phyloP scores from a whole-genome alignment of 148 eudicot genomes.

The Amaranthus cruentus region DNA sequence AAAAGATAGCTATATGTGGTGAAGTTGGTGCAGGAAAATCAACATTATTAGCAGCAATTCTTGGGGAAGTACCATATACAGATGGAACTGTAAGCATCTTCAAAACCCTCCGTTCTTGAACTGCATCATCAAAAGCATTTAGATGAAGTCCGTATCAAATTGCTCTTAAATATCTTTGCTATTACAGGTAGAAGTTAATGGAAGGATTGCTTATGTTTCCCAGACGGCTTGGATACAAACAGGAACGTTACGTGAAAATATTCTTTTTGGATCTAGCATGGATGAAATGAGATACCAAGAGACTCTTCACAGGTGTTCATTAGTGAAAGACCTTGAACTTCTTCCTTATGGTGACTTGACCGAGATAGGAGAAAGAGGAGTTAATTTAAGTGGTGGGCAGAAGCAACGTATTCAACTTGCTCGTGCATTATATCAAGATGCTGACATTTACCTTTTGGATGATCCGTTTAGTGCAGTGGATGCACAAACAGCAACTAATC shows the following conservation, averaged over 20 bases:
- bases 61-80: conserved; percentile 65
- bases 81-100: conserved; percentile 54
- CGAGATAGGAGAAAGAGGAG: conserved; percentile 95
- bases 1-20: conserved; percentile 71
- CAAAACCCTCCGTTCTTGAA: background rate
- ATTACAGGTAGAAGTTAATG: conserved; percentile 61
- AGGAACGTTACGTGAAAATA: conserved; percentile 74
- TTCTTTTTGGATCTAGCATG: conserved; percentile 70
- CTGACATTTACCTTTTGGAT: conserved; percentile 85
- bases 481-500: conserved; percentile 85
- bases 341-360: conserved; percentile 83
- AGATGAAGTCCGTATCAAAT: no score
- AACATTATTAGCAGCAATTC: conserved; percentile 64
- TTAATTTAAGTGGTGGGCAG: conserved; percentile 93
- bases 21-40: conserved; percentile 86
- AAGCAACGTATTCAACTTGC: conserved; percentile 96
- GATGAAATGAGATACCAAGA: conserved; percentile 61
- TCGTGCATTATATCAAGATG: conserved; percentile 82
- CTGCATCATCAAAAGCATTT: background rate
- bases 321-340: conserved; percentile 78
- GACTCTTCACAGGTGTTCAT: conserved; percentile 64
- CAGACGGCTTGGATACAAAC: conserved; percentile 97
- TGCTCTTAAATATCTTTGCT: background rate
- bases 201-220: conserved; percentile 75
- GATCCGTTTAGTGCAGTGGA: conserved; percentile 99